A percentile compares a stretch with the other conserved stretches of the same genome.
phyloP scores from a whole-genome alignment of 495 filamentous ascomycete species.

The Talaromyces adpressus region DNA sequence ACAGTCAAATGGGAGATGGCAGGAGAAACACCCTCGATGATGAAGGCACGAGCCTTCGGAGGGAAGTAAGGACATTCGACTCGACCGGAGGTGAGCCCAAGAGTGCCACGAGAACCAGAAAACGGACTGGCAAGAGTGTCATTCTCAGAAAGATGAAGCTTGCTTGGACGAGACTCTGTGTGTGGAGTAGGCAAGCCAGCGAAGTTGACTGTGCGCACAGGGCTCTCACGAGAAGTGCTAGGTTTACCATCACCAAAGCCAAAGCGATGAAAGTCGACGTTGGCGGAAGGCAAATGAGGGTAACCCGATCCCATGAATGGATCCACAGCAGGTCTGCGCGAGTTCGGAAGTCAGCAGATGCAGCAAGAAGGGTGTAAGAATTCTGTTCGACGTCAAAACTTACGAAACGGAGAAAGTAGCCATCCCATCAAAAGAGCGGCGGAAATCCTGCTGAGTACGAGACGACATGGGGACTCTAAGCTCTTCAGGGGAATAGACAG shows the following conservation, averaged over 20 bases:
- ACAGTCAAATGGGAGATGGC: constrained; percentile 22
- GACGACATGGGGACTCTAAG: constrained; percentile 16
- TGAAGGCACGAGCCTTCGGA: constrained; percentile 20
- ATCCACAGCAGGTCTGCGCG: constrained; percentile 17
- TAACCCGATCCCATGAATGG: constrained; percentile 21
- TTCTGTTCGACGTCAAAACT: background rate
- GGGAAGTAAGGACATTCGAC: constrained; percentile 12
- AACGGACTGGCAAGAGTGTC: background rate
- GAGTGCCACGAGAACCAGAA: background rate
- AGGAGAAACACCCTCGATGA: constrained; percentile 24
- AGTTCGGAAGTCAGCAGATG: constrained; percentile 7
- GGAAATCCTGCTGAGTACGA: constrained; percentile 10
- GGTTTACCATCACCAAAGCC: background rate
- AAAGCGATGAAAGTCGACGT: background rate
- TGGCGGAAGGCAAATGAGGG: constrained; percentile 17
- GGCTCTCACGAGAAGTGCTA: background rate
- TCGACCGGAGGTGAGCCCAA: background rate
- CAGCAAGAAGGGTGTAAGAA: background rate
- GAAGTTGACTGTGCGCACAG: background rate
- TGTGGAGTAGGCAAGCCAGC: constrained; percentile 6
- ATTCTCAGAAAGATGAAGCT: background rate
- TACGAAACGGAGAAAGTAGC: constrained; percentile 4
- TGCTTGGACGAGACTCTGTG: constrained; percentile 1
- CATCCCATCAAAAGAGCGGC: constrained; percentile 12
- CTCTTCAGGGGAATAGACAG: constrained; percentile 58